A percentile compares a stretch with the other conserved stretches of the same genome.
These are phyloP conservation scores for Pestalotiopsis sp. DNA, from an alignment of 2,329 filamentous ascomycete genomes.

Conservation along the genomic window DNA sequence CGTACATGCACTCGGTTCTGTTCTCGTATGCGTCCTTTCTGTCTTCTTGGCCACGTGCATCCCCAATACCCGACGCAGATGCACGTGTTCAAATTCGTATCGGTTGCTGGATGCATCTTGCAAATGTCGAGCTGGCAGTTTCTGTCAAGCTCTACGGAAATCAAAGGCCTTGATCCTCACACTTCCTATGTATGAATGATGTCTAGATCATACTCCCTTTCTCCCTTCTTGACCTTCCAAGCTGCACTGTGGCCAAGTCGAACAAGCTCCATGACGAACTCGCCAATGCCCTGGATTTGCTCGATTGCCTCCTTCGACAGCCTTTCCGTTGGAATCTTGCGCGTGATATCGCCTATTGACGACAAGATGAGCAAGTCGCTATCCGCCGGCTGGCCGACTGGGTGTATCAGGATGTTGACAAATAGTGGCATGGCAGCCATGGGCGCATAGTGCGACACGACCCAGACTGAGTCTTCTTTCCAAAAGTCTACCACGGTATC, in stretches of 20 bases:
- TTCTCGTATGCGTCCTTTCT: too few relatives aligned
- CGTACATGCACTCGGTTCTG: too few relatives aligned
- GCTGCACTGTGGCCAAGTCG: neutral
- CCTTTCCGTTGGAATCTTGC: neutral
- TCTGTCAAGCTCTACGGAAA: neutral
- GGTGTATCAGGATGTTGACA: neutral
- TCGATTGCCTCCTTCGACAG: neutral
- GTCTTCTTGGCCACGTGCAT: too few relatives aligned
- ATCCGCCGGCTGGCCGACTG: neutral
- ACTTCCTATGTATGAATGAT: neutral
- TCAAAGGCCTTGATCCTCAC: neutral
- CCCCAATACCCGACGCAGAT: too few relatives aligned
- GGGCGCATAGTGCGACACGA: neutral
- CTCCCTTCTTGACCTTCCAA: neutral
- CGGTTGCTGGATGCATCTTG: slow-evolving; percentile 27
- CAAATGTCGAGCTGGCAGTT: neutral
- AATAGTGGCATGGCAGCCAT: neutral
- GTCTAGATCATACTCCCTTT: neutral
- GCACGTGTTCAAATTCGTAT: too few relatives aligned
- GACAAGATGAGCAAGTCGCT: neutral
- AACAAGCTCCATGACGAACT: neutral
- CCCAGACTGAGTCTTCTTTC: neutral
- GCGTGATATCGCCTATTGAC: neutral
- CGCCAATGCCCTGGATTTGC: neutral
- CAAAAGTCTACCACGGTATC: neutral